These are phyloP conservation scores for Gamarada debralockiae DNA, from an alignment of 495 filamentous ascomycete species.

Conservation along the genomic window DNA sequence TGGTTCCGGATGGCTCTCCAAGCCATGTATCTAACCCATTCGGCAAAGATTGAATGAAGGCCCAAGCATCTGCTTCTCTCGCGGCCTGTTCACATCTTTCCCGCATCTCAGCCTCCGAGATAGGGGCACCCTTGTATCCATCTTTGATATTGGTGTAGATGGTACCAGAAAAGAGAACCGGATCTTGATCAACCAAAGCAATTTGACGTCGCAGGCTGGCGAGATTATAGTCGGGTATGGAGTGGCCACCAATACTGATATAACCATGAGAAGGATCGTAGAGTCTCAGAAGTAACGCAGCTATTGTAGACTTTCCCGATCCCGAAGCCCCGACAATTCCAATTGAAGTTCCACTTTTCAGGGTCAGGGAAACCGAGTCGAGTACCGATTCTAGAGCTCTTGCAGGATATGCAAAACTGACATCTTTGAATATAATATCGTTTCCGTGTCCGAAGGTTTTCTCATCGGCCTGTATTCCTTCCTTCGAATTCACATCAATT, in stretches of 20 bases:
- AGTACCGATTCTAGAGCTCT: slow-evolving; percentile 51
- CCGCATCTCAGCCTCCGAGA: slow-evolving; percentile 12
- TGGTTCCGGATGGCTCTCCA: slow-evolving; percentile 48
- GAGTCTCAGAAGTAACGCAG: slow-evolving; percentile 37
- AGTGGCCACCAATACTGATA: slow-evolving; percentile 49
- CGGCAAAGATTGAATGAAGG: slow-evolving; percentile 43
- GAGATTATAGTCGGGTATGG: slow-evolving; percentile 32
- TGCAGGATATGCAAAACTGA: slow-evolving; percentile 36
- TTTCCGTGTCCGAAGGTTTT: slow-evolving; percentile 30
- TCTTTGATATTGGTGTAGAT: slow-evolving; percentile 54
- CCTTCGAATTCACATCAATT: slow-evolving; percentile 31
- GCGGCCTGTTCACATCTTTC: slow-evolving; percentile 59
- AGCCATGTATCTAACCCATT: slow-evolving; percentile 48
- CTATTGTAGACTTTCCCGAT: slow-evolving; percentile 46
- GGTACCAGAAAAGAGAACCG: slow-evolving; percentile 16
- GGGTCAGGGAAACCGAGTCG: slow-evolving; percentile 28
- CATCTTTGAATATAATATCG: slow-evolving; percentile 14
- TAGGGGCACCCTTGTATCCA: slow-evolving; percentile 36
- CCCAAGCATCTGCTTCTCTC: slow-evolving; percentile 28
- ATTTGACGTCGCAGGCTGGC: slow-evolving; percentile 11
- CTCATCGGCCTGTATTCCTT: slow-evolving; percentile 39
- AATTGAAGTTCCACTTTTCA: slow-evolving; percentile 30
- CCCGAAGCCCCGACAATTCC: slow-evolving; percentile 44
- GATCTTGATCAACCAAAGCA: slow-evolving; percentile 22
- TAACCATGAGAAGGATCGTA: slow-evolving; percentile 42